Evolutionary conservation across 805 yeast species (phyloP), one percentile per base, ranked within the genome.

Genomic region (Starmerella sirachaensis): DNA sequence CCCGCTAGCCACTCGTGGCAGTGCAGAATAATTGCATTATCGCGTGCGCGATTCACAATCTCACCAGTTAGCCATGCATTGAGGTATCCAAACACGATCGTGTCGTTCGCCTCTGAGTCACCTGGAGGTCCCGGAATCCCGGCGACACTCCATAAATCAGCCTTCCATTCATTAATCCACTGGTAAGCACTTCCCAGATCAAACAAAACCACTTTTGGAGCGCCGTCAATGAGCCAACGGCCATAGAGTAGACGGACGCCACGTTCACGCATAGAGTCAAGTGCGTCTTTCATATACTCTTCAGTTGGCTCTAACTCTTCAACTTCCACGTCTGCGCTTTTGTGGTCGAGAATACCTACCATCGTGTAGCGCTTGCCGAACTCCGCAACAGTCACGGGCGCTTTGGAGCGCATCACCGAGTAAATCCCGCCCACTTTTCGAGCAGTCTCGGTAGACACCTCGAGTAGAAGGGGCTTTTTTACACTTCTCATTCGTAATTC

Each of bases 1-100:
- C 97, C 96, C 1, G 98, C 96, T 41, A 88, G 70, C 98, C 98
- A 88, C 64, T 88, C 98, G 64, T 88, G 98, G 59, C 81, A 86
- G 57, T 88, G 98, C 40, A 91, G 77, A 44, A 88, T 77, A 35
- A 91, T 85, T 0, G 97, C 96, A 51, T 88, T 75, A 37, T 78
- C 78, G 18, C 75, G 70, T 58, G 91, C 94, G 52, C 76, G 74
- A 55, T 68, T 74, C n/a, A 82, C 83, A 56, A 83, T 70, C 60
- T 91, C 97, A 13, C 98, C 98, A 40, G 91, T 64, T 58, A 88
- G 86, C 98, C 98, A 88, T 3, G 97, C 94, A 18, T 85, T 93
- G 35, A 84, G 63, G 61, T 88, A 88, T 21, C 98, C 98, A 49
- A 88, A 66, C 45, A 88, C 65, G 47, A 91, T 82, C 21, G 97